These are phyloP conservation scores for Rhizopogon salebrosus DNA, from an alignment of 768 basidiomycete genomes.

Conservation along the genomic window DNA sequence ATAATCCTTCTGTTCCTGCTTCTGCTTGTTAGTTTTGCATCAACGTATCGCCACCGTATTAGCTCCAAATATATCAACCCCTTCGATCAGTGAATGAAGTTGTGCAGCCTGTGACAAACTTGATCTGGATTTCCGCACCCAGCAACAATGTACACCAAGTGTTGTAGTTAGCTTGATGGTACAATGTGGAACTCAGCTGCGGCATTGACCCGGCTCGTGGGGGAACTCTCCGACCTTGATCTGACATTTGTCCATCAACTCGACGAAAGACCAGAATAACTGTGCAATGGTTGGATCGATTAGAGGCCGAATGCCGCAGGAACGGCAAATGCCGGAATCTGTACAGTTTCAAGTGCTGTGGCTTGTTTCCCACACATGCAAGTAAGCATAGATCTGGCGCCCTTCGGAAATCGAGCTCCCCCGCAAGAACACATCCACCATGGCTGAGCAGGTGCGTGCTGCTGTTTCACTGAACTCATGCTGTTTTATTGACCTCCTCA, in stretches of 20 bases:
- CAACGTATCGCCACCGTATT: too few relatives aligned
- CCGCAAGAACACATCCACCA: conserved; percentile 25
- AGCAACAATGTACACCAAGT: too few relatives aligned
- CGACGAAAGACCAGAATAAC: too few relatives aligned
- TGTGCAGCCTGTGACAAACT: too few relatives aligned
- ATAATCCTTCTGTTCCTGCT: too few relatives aligned
- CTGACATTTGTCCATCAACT: too few relatives aligned
- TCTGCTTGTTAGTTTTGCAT: too few relatives aligned
- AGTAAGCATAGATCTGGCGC: neutral
- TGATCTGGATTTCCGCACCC: too few relatives aligned
- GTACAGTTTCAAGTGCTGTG: conserved; percentile 35
- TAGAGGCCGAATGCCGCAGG: neutral
- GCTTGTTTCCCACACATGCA: conserved; percentile 27
- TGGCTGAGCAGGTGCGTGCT: conserved; percentile 57
- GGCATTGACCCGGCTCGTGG: neutral
- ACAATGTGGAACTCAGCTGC: neutral
- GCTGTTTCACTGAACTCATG: neutral
- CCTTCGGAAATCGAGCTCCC: conserved; percentile 3
- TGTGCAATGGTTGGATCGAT: too few relatives aligned
- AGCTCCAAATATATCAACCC: too few relatives aligned
- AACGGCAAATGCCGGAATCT: conserved; percentile 32
- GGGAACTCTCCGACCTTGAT: too few relatives aligned
- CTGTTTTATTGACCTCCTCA: neutral
- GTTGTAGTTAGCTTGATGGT: neutral
- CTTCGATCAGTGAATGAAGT: too few relatives aligned